Base-by-base conservation (phyloP, 257 asterid genomes). In the Ligustrum vulgare region DNA sequence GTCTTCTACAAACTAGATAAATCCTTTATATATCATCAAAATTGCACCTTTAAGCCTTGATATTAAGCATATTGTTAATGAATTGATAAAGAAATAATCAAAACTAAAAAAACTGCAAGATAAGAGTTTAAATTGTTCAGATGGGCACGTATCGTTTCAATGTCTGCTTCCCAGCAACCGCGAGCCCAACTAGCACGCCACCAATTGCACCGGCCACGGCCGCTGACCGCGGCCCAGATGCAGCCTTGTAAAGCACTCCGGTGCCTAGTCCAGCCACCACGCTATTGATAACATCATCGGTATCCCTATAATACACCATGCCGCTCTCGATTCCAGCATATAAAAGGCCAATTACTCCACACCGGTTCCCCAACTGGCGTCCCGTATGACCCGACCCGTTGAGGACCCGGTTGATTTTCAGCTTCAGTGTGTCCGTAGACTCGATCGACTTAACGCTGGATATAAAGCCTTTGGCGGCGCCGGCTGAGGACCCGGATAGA, bases 261-360 rank as follows among this genome's bases (percentile, higher is more conserved):
- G 93, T 80, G 22, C 89, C 91, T 16, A 79, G 67, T 9, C 90
- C 85, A 32, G 89, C 86, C 75, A 84, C 83, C 54, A 84, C 72
- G 72, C 86, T 77, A 78, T 84, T 81, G 71, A 82, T 75, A 63
- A 84, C 75, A 45, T 81, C 89, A 80, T 84, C 85, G 20, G 86
- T 71, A 73, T 82, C 81, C 78, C 89, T 82, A 20, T 41, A 35
- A 22, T 84, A 77, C 54, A 85, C 84, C 94, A 94, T 88, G 15
- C 89, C 96, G 79, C 99, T 89, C 78, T 92, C 97, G 80, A 92
- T 83, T 10, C 91, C 99, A 1, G 96, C 99, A 77, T 78, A 94
- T 87, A 94, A 74, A 78, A 94, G 72, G 60, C 96, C 98, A 35
- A 91, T 82, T 12, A 92, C 92, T 10, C 98, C 98, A 39, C 89